Conservation (phyloP, 345 rosid genomes). For the Gossypium anomalum region DNA sequence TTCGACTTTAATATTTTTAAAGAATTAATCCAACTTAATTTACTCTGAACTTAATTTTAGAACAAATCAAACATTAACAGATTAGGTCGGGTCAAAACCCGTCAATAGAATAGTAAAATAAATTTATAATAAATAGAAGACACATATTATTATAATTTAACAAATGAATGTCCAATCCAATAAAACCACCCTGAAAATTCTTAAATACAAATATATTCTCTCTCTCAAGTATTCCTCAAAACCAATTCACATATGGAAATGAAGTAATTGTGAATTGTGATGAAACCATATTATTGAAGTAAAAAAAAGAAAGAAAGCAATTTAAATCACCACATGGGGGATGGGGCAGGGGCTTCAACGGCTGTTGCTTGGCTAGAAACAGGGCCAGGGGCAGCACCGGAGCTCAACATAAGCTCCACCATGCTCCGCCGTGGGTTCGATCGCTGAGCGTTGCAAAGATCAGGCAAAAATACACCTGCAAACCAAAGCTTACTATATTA, state of each 20-base stretch:
- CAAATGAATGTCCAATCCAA: no score
- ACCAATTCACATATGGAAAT: background rate
- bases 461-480: slow-evolving; percentile 90
- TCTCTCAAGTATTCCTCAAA: background rate
- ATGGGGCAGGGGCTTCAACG: slow-evolving; percentile 29
- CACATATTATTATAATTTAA: no score
- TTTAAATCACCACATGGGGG: slow-evolving; percentile 31
- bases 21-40: no score
- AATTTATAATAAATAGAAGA: no score
- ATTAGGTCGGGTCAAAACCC: no score
- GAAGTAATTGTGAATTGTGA: background rate
- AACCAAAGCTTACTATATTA: background rate
- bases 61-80: no score
- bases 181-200: no score
- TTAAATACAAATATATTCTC: no score
- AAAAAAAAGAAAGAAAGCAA: background rate
- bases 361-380: slow-evolving; percentile 12
- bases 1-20: no score
- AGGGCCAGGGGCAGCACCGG: slow-evolving; percentile 54
- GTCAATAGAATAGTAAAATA: no score
- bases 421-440: slow-evolving; percentile 69
- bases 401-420: slow-evolving; percentile 58
- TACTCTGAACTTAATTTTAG: no score
- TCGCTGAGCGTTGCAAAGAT: slow-evolving; percentile 59
- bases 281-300: background rate